Base-by-base conservation (phyloP, 306 rosid genomes). In the Fragaria vesca region DNA sequence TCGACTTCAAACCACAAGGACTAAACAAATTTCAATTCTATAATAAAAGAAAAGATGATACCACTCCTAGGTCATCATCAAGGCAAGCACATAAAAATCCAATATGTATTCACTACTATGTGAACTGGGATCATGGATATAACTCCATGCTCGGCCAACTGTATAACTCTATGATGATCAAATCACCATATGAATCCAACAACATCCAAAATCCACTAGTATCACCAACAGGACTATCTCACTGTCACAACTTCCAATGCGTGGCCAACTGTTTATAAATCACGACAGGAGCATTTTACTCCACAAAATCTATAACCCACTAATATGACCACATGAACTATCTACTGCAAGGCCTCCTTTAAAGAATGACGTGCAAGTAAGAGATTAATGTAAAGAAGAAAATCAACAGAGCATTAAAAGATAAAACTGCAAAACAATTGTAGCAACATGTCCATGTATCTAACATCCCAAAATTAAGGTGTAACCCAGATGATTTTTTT, bases 381-480 rank as follows among this genome's bases (percentile, higher is more conserved):
- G 16, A 38, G 2, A 20, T 1, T 9, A 71, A 28, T 9, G 28
- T 30, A 50, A 50, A 16, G 17, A 46, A 71, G 21, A 30, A 13
- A 28, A 26, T 28, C 16, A 26, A 69, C 46, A 69, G 12, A 24
- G n/a, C 57, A 69, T 17, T 2, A n/a, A 67, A 67, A 54, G 12
- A 21, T n/a, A 51, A n/a, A n/a, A 12, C 32, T 42, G n/a, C 4
- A 1, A 42, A 12, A 55, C 18, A 21, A 68, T 42, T 46, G 73
- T 24, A 20, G 50, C 61, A 48, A 48, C 62, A 74, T 45, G 78
- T 12, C 60, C 57, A 62, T 3, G 78, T 47, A 43, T 61, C 71
- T 28, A 57, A 75, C 71, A 62, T 30, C 71, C 32, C 55, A 75
- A 62, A 62, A 75, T 45, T 75, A 75, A 20, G 71, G 67, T 28